Conservation (phyloP, 768 basidiomycete genomes). For the Mycena leptocephala region DNA sequence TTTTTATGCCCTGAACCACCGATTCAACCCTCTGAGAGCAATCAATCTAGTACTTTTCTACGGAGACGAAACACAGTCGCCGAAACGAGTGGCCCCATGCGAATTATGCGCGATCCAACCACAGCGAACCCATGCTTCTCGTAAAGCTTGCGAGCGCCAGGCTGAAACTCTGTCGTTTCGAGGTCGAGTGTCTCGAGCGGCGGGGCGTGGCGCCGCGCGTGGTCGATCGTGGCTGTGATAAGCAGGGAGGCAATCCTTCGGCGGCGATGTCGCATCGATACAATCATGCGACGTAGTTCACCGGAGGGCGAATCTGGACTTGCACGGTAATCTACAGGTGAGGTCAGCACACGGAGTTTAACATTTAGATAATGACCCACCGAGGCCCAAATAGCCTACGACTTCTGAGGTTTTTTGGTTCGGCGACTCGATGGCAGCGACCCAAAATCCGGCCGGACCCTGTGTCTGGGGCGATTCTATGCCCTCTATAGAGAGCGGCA, state of each 20-base stretch:
- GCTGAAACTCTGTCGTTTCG: constrained; percentile 31
- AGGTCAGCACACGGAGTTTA: neutral
- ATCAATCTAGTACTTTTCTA: too few relatives aligned
- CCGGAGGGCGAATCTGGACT: constrained; percentile 4
- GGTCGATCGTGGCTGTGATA: too few relatives aligned
- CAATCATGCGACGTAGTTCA: constrained; percentile 42
- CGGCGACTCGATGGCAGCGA: constrained; percentile 35
- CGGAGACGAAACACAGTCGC: too few relatives aligned
- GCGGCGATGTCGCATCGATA: constrained; percentile 31
- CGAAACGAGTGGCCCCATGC: too few relatives aligned
- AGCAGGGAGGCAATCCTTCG: constrained; percentile 34
- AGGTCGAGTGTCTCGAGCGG: constrained; percentile 30
- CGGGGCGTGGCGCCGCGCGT: too few relatives aligned
- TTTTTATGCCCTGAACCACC: too few relatives aligned
- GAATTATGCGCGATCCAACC: too few relatives aligned
- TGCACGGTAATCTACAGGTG: constrained; percentile 20
- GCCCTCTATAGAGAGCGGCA: constrained; percentile 2
- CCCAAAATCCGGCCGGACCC: constrained; percentile 41
- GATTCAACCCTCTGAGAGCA: too few relatives aligned
- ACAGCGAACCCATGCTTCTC: too few relatives aligned
- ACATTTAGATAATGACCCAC: constrained; percentile 20
- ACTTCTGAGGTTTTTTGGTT: constrained; percentile 25
- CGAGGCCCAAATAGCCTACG: constrained; percentile 39
- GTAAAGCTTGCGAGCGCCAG: too few relatives aligned
- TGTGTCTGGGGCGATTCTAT: too few relatives aligned